Base-by-base conservation (phyloP, 106 monocot genomes). In the Platanthera zijinensis region DNA sequence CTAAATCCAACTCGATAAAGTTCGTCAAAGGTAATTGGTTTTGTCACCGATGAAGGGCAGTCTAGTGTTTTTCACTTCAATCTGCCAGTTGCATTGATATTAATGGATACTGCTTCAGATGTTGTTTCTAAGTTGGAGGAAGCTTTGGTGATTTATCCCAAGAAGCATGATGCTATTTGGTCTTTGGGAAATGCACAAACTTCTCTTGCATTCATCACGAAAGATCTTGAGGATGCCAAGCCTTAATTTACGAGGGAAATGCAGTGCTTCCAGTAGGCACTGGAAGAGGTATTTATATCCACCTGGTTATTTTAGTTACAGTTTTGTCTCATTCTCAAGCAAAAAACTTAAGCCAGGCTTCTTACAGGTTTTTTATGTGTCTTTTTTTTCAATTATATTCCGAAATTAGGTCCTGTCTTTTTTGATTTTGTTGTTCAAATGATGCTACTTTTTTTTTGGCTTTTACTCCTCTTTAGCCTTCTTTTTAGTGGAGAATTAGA, bases 161-260 rank as follows among this genome's bases (percentile, higher is more conserved):
- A 50, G 46, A 97, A 91, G 84, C 89, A 89, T 57, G 89, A 94
- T 56, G 69, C 91, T 0, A 76, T 97, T 0, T 94, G 97, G 93
- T 91, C 89, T 77, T 78, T 97, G 69, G 97, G 97, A 14, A 97
- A 97, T 77, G 93, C 97, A 4, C 86, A 89, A 69, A 97, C 91
- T 11, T 91, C 90, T 19, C 87, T 85, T 62, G 97, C 89, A 7
- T 97, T 97, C 52, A 83, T 76, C 51, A 76, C 84, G 1, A 53
- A 84, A 0, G 91, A 91, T 32, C 62, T 81, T 18, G 86, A 84
- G 1, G 51, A 52, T 10, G 93, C 97, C 0, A 93, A 85, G 56
- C 63, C 52, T 9, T 86, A 74, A 74, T 94, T 97, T 73, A 76
- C 66, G 22, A 91, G 88, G 83, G 89, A 93, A 39, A 69, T 84